Base-by-base conservation (phyloP, 192 early-diverging fungal species). In the Gamsiella multidivaricata region DNA sequence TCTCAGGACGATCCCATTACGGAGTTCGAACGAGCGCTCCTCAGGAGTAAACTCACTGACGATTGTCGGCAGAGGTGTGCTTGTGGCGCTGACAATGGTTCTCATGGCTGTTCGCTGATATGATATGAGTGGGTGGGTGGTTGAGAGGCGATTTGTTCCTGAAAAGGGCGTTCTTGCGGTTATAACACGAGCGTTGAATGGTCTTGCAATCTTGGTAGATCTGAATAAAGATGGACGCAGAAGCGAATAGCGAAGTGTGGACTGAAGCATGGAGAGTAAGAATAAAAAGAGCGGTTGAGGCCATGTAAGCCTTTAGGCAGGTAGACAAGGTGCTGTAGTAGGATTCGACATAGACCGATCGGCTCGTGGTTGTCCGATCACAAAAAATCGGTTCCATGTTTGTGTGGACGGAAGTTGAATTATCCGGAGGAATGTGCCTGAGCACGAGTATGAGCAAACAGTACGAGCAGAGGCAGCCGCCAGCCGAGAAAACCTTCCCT, bases 21-120 rank as follows among this genome's bases (percentile, higher is more conserved):
- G 41, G 17, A 78, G 47, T 49, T 41, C 36, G 42, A 78, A 78
- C 3, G 66, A 46, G 4, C 60, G 29, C 42, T 78, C 73, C 31
- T 61, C 31, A 12, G 69, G 45, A n/a, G 45, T 46, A 18, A 18
- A 46, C 15, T n/a, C n/a, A 18, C 15, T 46, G 45, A 18, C 45
- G 6, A 18, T 18, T 5, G n/a, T 46, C 12, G 45, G 4, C 17
- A 18, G 45, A n/a, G 45, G n/a, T 18, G 45, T n/a, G 45, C 4
- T 10, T 9, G 45, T 46, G 6, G 6, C 45, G 54, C 15, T 32
- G 29, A 23, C 0, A 26, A 22, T 41, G 3, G 39, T 57, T n/a
- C 20, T 57, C 55, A 57, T 57, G 37, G 36, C 37, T 41, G 34
- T 11, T 25, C 8, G 5, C 22, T 5, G 55, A 32, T 11, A 12